A percentile compares a stretch with the other conserved stretches of the same genome.
Conservation (phyloP, 257 asterid species). For the Solanum chmielewskii region DNA sequence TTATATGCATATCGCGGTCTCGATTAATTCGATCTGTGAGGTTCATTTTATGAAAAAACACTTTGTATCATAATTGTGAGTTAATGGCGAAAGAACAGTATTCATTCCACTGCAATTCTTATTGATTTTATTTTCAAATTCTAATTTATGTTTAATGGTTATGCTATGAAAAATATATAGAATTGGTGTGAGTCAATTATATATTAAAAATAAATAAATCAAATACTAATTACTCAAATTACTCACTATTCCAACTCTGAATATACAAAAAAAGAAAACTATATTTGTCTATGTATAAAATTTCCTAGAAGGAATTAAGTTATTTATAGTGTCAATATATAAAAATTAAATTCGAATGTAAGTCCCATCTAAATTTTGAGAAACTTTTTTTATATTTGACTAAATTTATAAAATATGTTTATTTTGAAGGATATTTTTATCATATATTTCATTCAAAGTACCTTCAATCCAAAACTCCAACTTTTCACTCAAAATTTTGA, state of each 20-base stretch:
- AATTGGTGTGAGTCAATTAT: not conserved
- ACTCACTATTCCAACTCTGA: not conserved
- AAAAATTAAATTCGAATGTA: not conserved
- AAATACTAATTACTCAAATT: not conserved
- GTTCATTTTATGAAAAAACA: not conserved
- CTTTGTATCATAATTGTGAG: not conserved
- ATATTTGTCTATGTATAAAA: not conserved
- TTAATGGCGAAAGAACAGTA: not conserved
- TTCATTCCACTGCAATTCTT: not conserved
- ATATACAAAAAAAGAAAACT: not conserved
- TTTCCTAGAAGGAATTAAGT: not conserved
- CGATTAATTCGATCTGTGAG: accelerated
- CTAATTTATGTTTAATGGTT: not conserved
- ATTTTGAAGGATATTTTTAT: not conserved
- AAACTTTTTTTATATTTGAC: not conserved
- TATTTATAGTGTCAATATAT: not conserved
- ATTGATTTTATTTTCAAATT: not conserved
- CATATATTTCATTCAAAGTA: not conserved
- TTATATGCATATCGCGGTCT: not conserved
- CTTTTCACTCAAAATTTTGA: not conserved
- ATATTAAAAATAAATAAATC: not conserved
- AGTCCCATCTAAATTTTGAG: not conserved
- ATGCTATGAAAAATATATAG: not conserved
- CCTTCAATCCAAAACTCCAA: not conserved
- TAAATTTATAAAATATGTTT: not conserved